Conservation (phyloP, 1,139 yeast genomes). For the Nakaseomyces kungkrabaensis region DNA sequence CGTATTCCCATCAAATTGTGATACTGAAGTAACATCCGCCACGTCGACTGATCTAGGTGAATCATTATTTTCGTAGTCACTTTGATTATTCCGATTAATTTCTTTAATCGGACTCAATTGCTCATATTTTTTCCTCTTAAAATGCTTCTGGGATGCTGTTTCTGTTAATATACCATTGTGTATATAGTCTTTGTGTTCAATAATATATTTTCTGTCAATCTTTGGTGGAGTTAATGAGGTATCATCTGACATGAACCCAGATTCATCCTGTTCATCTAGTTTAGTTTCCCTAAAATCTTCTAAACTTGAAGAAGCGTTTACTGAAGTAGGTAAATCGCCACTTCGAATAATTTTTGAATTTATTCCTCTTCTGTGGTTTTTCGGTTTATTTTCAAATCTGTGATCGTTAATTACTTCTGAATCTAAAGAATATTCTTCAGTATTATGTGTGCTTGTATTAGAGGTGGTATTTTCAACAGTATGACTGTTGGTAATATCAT, state of each 20-base stretch:
- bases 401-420: background rate
- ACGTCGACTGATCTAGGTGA: background rate
- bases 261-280: constrained; percentile 6
- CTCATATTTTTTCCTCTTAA: background rate
- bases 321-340: background rate
- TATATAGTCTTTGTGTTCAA: constrained; percentile 1
- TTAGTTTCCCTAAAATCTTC: background rate
- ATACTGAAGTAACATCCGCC: background rate
- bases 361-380: background rate
- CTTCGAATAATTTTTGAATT: background rate
- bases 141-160: background rate
- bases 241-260: constrained; percentile 12
- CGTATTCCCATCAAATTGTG: constrained; percentile 9
- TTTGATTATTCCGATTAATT: background rate
- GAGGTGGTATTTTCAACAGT: constrained; percentile 13
- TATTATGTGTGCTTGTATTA: background rate
- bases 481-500: constrained; percentile 18
- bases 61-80: background rate
- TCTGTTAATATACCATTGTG: background rate
- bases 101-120: background rate
- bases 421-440: background rate
- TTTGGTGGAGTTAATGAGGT: constrained; percentile 23
- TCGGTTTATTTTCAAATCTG: background rate
- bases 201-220: constrained; percentile 12
- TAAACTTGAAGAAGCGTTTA: background rate